These are phyloP conservation scores for Xylaria digitata DNA, from an alignment of 2,329 filamentous ascomycete species.

Conservation along the genomic window DNA sequence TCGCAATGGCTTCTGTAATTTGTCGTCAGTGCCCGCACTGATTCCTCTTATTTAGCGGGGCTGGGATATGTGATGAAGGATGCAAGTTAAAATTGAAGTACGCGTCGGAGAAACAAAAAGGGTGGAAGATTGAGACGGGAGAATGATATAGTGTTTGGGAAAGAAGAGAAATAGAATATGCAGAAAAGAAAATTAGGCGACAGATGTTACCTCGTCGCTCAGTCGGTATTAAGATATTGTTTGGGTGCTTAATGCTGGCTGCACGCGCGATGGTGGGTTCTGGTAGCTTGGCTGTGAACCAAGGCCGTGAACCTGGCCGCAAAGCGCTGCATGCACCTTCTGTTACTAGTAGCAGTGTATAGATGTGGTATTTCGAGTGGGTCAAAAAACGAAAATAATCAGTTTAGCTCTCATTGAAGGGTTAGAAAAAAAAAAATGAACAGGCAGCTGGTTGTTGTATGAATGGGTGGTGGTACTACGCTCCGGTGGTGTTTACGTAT, in stretches of 20 bases:
- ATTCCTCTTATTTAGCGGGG: conserved; percentile 6
- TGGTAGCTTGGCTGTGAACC: conserved; percentile 27
- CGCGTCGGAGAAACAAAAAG: conserved; percentile 1
- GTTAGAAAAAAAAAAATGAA: neutral
- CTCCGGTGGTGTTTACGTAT: no score
- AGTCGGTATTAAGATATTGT: conserved; percentile 14
- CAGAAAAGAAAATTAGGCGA: conserved; percentile 19
- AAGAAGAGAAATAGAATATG: conserved; percentile 20
- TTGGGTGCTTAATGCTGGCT: conserved; percentile 28
- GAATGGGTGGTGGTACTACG: no score
- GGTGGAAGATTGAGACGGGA: conserved; percentile 16
- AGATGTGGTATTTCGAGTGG: conserved; percentile 13
- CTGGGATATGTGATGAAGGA: conserved; percentile 1
- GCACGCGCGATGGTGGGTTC: conserved; percentile 35
- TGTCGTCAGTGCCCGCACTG: conserved; percentile 31
- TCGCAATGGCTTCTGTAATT: conserved; percentile 3
- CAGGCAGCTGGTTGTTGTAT: conserved; percentile 5
- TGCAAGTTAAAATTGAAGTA: conserved; percentile 3
- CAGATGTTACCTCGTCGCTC: conserved; percentile 23
- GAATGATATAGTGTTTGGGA: conserved; percentile 6
- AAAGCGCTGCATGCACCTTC: conserved; percentile 7
- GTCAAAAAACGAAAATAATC: conserved; percentile 7
- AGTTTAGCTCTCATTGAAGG: conserved; percentile 5
- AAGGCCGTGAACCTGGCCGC: conserved; percentile 22
- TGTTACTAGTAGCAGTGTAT: no score